These are phyloP conservation scores for Solanum tarapatanum DNA, from an alignment of 257 asterid genomes.

Conservation along the genomic window DNA sequence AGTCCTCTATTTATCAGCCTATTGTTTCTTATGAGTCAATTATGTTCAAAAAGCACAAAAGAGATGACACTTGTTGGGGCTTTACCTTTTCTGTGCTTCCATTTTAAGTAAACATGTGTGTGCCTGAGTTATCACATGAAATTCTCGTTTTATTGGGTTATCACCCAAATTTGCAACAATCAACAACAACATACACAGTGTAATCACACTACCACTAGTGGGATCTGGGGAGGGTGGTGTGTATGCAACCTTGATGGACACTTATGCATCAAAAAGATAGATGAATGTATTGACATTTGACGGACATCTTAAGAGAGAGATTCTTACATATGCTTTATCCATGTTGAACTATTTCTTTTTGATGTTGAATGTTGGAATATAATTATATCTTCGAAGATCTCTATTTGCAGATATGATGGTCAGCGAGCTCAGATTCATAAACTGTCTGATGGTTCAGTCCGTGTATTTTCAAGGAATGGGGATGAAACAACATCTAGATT, in stretches of 20 bases:
- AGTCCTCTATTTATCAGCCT: neutral
- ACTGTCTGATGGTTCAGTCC: slow-evolving; percentile 59
- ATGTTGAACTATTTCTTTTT: neutral
- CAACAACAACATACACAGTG: neutral
- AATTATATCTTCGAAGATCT: neutral
- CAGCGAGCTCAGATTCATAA: slow-evolving; percentile 91
- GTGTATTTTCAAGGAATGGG: slow-evolving; percentile 78
- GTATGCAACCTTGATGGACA: neutral
- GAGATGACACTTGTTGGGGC: neutral
- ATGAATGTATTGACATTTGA: neutral
- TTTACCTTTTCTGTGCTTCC: neutral
- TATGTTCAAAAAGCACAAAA: neutral
- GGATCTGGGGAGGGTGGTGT: neutral
- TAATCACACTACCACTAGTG: neutral
- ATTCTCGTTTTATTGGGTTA: neutral
- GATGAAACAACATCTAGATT: slow-evolving; percentile 73
- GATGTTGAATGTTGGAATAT: neutral
- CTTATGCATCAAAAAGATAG: neutral
- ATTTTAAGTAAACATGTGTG: neutral
- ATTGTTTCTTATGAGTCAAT: neutral
- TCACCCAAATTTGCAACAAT: neutral
- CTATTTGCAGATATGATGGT: slow-evolving; percentile 76
- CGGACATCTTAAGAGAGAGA: neutral
- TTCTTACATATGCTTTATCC: neutral
- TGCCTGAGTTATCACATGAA: neutral